These are phyloP conservation scores for Candida germanica DNA, from an alignment of 805 yeast genomes.

Conservation along the genomic window DNA sequence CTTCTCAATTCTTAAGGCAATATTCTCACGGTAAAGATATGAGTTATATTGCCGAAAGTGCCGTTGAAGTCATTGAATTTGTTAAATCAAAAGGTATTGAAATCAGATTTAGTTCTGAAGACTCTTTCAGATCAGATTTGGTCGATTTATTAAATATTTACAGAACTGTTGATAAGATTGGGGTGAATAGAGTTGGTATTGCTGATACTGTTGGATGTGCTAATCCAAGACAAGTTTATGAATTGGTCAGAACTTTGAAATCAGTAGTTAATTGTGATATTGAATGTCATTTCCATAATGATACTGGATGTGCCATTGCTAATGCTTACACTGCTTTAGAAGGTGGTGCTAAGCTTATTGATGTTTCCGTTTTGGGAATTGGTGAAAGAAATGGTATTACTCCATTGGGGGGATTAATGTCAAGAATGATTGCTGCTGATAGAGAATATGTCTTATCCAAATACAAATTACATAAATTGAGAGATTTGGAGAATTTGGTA, in stretches of 20 bases:
- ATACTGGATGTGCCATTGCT: constrained; percentile 63
- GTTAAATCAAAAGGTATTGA: constrained; percentile 60
- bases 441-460: constrained; percentile 57
- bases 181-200: constrained; percentile 61
- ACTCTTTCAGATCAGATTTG: constrained; percentile 58
- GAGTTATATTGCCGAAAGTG: constrained; percentile 55
- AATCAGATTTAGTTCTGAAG: constrained; percentile 57
- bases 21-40: constrained; percentile 61
- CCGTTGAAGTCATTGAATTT: constrained; percentile 57
- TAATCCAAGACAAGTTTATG: constrained; percentile 61
- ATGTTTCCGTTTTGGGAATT: constrained; percentile 57
- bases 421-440: constrained; percentile 61
- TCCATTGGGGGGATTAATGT: constrained; percentile 61
- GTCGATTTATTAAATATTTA: constrained; percentile 58
- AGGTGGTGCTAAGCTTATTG: constrained; percentile 60
- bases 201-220: constrained; percentile 67
- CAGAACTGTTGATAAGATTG: constrained; percentile 59
- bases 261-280: constrained; percentile 58
- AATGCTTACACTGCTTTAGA: constrained; percentile 62
- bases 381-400: constrained; percentile 66
- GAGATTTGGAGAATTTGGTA: constrained; percentile 57
- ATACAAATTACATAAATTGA: constrained; percentile 52
- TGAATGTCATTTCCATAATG: constrained; percentile 62
- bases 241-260: constrained; percentile 54
- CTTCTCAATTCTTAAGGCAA: constrained; percentile 55